Evolutionary conservation across 2,329 filamentous ascomycete species (phyloP).

Genomic region (Cryoendolithus antarcticus): DNA sequence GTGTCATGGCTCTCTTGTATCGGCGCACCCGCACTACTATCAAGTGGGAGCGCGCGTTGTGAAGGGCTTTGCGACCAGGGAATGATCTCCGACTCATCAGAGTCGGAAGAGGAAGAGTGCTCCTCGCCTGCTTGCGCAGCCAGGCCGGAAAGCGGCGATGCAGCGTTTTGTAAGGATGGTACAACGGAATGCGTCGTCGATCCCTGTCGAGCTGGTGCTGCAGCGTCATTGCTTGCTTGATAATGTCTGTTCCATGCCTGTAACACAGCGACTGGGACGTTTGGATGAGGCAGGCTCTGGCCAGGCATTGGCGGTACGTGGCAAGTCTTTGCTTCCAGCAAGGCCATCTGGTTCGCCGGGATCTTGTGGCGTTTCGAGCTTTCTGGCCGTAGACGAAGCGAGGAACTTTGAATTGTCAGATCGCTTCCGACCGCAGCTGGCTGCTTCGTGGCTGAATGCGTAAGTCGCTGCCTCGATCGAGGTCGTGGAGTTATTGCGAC

Average conservation of each 20-base stretch:
- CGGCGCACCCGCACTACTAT: constrained; percentile 6
- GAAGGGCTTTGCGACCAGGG: constrained; percentile 4
- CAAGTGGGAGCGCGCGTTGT: neutral
- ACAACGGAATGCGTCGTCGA: neutral
- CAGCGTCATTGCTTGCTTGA: neutral
- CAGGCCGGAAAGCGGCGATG: neutral
- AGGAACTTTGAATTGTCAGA: neutral
- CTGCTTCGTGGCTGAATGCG: constrained; percentile 1
- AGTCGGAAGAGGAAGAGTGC: neutral
- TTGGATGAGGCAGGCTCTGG: constrained; percentile 23
- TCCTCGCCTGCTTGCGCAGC: constrained; percentile 1
- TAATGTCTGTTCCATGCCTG: constrained; percentile 12
- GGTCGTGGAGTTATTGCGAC: too few species aligned
- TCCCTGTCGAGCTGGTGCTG: constrained; percentile 5
- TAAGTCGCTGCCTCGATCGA: neutral
- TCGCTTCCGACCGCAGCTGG: constrained; percentile 1
- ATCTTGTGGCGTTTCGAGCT: constrained; percentile 14
- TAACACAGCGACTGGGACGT: constrained; percentile 27
- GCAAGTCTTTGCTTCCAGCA: constrained; percentile 35
- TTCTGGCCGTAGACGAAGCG: constrained; percentile 10
- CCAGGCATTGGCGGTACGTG: constrained; percentile 27
- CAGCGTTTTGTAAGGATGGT: neutral
- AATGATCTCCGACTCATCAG: neutral
- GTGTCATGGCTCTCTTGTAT: neutral
- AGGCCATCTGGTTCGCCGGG: constrained; percentile 35